Percentiles rank a stretch among this genome's conserved stretches.
Conservation (phyloP, 768 basidiomycete species). For the Holtermannia corniformis region DNA sequence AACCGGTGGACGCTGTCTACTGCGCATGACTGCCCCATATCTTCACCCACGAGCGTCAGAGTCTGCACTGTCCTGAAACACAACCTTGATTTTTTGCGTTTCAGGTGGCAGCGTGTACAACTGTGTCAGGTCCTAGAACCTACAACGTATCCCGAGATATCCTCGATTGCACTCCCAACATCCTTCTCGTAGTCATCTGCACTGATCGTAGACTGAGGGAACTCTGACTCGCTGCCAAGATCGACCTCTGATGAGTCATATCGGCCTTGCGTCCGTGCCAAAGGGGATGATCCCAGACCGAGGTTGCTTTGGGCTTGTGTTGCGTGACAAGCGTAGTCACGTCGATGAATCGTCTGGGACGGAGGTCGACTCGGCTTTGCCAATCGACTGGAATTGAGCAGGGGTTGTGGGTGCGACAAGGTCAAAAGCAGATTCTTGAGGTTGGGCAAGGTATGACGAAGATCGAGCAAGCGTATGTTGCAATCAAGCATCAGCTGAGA, state of each 20-base stretch:
- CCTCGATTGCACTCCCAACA: not conserved
- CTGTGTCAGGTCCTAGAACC: no score
- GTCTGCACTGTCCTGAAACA: not conserved
- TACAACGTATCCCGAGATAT: not conserved
- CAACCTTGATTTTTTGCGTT: not conserved
- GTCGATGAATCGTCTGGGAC: not conserved
- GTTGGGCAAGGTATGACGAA: constrained; percentile 93
- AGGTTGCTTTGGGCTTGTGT: not conserved
- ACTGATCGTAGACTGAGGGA: not conserved
- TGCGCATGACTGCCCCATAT: no score
- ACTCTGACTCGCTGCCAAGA: not conserved
- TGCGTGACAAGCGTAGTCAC: no score
- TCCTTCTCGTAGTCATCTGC: not conserved
- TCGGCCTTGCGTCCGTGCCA: not conserved
- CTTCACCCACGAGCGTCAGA: not conserved
- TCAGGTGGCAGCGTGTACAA: not conserved
- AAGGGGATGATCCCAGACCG: not conserved
- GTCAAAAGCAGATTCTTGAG: constrained; percentile 86
- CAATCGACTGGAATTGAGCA: not conserved
- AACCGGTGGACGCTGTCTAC: no score
- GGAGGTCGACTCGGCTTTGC: not conserved
- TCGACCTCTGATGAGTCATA: not conserved
- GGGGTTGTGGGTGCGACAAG: constrained; percentile 23
- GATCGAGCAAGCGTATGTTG: constrained; percentile 78
- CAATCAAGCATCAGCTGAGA: constrained; percentile 88